phyloP scores from a whole-genome alignment of 495 filamentous ascomycete genomes.

The Cercophora sp. region DNA sequence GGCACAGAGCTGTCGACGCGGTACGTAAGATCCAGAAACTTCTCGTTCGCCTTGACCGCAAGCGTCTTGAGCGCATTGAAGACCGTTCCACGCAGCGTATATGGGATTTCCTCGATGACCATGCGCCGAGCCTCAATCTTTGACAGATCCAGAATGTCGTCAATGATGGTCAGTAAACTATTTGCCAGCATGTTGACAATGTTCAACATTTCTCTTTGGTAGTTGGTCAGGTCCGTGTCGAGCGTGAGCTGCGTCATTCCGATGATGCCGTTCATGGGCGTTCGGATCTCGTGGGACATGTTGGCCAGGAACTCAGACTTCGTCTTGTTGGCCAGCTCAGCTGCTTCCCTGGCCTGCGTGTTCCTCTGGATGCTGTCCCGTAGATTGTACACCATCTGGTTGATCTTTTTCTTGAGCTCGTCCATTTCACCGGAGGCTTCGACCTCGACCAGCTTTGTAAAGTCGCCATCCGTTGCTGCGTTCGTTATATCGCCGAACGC shows the following conservation, averaged over 20 bases:
- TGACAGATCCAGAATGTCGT: slow-evolving; percentile 97
- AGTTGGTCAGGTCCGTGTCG: slow-evolving; percentile 90
- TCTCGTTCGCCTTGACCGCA: slow-evolving; percentile 96
- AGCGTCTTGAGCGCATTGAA: slow-evolving; percentile 98
- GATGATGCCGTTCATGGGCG: slow-evolving; percentile 85
- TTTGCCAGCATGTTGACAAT: slow-evolving; percentile 98
- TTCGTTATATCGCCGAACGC: slow-evolving; percentile 98
- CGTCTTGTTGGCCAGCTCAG: slow-evolving; percentile 95
- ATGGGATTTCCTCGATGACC: slow-evolving; percentile 98
- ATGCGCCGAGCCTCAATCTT: slow-evolving; percentile 99
- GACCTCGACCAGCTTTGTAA: slow-evolving; percentile 95
- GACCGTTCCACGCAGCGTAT: slow-evolving; percentile 89
- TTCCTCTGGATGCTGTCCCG: slow-evolving; percentile 96
- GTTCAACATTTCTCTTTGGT: slow-evolving; percentile 97
- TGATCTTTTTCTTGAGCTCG: slow-evolving; percentile 98
- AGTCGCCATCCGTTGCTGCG: slow-evolving; percentile 93
- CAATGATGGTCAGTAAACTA: slow-evolving; percentile 96
- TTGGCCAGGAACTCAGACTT: slow-evolving; percentile 99
- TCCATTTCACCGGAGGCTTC: slow-evolving; percentile 99
- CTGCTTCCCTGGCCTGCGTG: slow-evolving; percentile 92
- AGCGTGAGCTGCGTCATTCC: slow-evolving; percentile 96
- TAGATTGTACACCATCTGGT: slow-evolving; percentile 96
- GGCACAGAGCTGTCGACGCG: slow-evolving; percentile 91
- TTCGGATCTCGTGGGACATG: slow-evolving; percentile 99
- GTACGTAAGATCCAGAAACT: slow-evolving; percentile 89